Base-by-base conservation (phyloP, 768 basidiomycete species). In the Hygrocybe punicea region DNA sequence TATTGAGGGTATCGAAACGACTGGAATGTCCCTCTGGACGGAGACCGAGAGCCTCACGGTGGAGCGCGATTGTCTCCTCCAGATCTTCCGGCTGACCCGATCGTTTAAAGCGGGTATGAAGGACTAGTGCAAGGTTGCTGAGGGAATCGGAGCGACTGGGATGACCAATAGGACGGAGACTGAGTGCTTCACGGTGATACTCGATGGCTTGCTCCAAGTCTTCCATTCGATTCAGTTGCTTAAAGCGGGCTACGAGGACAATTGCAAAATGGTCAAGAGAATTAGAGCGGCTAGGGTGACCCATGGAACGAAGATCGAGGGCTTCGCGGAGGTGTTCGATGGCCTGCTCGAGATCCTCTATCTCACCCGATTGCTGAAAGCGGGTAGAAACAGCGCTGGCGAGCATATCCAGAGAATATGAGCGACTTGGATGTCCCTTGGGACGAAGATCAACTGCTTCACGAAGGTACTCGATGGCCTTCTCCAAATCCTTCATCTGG, bases 311-410 rank as follows among this genome's bases (percentile, higher is more conserved):
- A 3, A 56, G 25, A 17, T n/a, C 42, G 8, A 56, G 46, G 4
- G 46, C 42, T 40, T 35, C 17, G 19, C 5, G 1, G 61, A 29
- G 29, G 29, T 29, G 8, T 8, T 29, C 8, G 29, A 29, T 58
- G 17, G 39, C 56, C 33, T 52, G 19, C 23, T 52, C 37, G 19
- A 51, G 25, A 35, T 57, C 50, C 14, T 52, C n/a, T 11, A 51
- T 57, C 34, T 34, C 34, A 14, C 36, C 51, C 13, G 19, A 23
- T 16, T 48, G 25, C 47, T 17, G 14, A 29, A 48, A 48, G 14
- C 47, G 47, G 25, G 23, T 16, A 48, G 25, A 48, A 25, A 48
- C 4, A 21, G 17, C 7, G 47, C 25, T n/a, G 47, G 19, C 47
- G 19, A 48, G 47, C 6, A 14, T 48, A 23, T 17, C 14, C 6